Evolutionary conservation across 1,139 yeast species (phyloP).

Genomic region (Ashbya aceris): DNA sequence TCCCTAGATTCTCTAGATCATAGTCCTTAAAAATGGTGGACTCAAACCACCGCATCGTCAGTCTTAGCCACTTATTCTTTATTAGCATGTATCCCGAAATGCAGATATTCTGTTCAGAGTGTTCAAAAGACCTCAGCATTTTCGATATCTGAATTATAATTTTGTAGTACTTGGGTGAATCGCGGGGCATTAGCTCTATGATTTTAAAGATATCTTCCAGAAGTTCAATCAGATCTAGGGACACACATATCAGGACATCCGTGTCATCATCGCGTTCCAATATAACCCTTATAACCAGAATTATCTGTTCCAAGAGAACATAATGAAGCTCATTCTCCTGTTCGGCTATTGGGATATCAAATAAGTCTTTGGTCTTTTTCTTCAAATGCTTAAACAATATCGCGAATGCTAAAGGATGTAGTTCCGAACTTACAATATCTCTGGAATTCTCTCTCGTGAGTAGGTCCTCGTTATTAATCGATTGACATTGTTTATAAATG

Average conservation of each 20-base stretch:
- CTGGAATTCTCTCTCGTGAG: conserved; percentile 43
- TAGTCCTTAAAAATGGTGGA: conserved; percentile 35
- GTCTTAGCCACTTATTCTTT: conserved; percentile 53
- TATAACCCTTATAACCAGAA: conserved; percentile 34
- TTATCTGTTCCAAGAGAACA: conserved; percentile 34
- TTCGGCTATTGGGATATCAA: conserved; percentile 22
- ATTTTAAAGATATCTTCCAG: conserved; percentile 32
- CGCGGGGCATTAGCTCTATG: conserved; percentile 30
- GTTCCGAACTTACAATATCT: conserved; percentile 39
- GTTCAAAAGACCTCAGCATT: conserved; percentile 43
- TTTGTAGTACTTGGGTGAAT: conserved; percentile 36
- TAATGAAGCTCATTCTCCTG: conserved; percentile 21
- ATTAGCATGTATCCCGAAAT: conserved; percentile 47
- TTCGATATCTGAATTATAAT: conserved; percentile 53
- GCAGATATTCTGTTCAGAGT: conserved; percentile 35
- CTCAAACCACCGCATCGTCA: conserved; percentile 62
- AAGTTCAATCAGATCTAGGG: conserved; percentile 34
- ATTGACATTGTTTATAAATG: conserved; percentile 34
- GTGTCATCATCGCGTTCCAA: conserved; percentile 34
- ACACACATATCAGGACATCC: conserved; percentile 31
- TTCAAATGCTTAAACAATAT: conserved; percentile 29
- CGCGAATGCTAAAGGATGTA: conserved; percentile 37
- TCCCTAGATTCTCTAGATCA: conserved; percentile 27
- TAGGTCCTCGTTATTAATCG: conserved; percentile 43
- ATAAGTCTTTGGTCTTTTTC: conserved; percentile 17